Percentiles rank a stretch among this genome's conserved stretches.
Conservation (phyloP, 768 basidiomycete genomes). For the Amanita polypyramis region DNA sequence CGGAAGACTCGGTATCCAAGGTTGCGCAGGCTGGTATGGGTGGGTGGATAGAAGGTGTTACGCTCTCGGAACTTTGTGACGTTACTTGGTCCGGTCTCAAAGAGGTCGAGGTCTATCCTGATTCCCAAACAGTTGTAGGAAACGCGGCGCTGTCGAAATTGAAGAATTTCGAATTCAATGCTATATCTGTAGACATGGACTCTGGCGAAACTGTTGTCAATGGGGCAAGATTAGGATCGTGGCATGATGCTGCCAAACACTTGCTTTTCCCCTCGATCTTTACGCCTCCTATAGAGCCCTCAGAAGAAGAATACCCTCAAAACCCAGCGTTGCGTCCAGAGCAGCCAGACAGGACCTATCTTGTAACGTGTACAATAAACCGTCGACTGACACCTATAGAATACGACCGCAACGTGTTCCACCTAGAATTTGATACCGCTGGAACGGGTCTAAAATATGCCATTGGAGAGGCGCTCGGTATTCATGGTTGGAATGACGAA, state of each 20-base stretch:
- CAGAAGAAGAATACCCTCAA: conserved; percentile 39
- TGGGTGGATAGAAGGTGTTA: conserved; percentile 34
- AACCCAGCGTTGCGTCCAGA: conserved; percentile 78
- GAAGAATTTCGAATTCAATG: conserved; percentile 61
- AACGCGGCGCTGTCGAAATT: conserved; percentile 20
- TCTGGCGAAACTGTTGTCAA: conserved; percentile 47
- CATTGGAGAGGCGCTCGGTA: conserved; percentile 93
- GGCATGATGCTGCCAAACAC: conserved; percentile 85
- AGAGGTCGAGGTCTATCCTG: conserved; percentile 36
- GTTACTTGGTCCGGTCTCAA: conserved; percentile 58
- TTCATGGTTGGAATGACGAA: conserved; percentile 97
- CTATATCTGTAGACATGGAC: conserved; percentile 57
- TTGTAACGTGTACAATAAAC: conserved; percentile 91
- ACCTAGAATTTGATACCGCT: conserved; percentile 88
- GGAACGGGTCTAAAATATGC: conserved; percentile 92
- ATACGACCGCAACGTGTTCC: conserved; percentile 98
- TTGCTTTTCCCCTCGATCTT: conserved; percentile 82
- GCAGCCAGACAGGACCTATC: conserved; percentile 78
- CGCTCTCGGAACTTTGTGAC: conserved; percentile 42
- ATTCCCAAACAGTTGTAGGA: conserved; percentile 12
- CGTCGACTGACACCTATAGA: conserved; percentile 88
- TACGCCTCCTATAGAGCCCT: conserved; percentile 30
- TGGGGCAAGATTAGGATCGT: conserved; percentile 51
- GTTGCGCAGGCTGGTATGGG: conserved; percentile 38
- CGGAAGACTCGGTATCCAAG: conserved; percentile 39